Conservation (phyloP, 345 rosid species). For the Linum usitatissimum region DNA sequence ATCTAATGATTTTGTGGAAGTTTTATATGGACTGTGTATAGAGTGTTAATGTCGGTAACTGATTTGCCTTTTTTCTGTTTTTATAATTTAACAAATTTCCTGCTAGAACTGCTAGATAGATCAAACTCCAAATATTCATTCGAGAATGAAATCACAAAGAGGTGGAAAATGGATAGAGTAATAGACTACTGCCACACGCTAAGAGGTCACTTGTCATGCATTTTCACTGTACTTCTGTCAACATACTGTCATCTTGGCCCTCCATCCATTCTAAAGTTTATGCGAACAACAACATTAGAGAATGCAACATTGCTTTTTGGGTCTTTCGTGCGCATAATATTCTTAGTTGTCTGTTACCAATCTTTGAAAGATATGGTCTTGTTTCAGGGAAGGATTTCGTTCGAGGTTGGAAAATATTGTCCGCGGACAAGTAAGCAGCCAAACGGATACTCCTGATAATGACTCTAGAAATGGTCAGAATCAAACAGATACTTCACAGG, state of each 20-base stretch:
- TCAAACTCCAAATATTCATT: neutral
- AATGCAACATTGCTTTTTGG: neutral
- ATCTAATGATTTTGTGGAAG: too few species aligned
- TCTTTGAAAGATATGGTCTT: constrained; percentile 1
- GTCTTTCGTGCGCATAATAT: neutral
- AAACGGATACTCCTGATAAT: constrained; percentile 38
- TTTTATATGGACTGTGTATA: too few species aligned
- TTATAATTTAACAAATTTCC: too few species aligned
- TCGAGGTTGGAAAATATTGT: constrained; percentile 62
- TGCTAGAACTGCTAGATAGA: too few species aligned
- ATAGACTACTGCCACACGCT: neutral
- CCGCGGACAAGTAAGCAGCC: constrained; percentile 49
- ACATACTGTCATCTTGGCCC: neutral
- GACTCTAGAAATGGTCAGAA: constrained; percentile 33
- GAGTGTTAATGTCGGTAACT: too few species aligned
- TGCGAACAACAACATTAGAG: neutral
- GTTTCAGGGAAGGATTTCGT: constrained; percentile 79
- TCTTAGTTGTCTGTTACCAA: neutral
- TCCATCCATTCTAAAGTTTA: neutral
- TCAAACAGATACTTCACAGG: constrained; percentile 31
- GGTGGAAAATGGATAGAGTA: neutral
- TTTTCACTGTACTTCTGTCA: neutral
- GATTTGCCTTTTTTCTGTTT: too few species aligned
- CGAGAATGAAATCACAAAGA: neutral
- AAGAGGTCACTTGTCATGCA: neutral